Evolutionary conservation across 148 eudicot species (phyloP), one percentile per base, ranked within the genome.

Genomic region (Chenopodium suecicum): DNA sequence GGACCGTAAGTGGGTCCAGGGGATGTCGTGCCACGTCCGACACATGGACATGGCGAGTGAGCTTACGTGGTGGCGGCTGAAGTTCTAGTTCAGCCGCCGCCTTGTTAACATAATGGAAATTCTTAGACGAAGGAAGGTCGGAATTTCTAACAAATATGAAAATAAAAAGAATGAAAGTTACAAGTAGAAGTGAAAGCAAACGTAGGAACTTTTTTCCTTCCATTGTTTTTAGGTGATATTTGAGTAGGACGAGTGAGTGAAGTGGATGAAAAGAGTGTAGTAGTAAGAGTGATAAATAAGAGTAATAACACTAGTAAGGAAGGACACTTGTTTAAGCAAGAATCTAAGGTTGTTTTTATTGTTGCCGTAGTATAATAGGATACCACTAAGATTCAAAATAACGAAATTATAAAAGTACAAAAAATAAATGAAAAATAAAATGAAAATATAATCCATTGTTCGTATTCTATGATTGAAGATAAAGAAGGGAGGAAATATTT

Each of bases 1-100:
- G 77, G 65, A 96, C 74, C 25, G 99, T 96, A 9, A 96, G 89
- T 2, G 99, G 99, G 90, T 96, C 98, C 23, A 92, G 86, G 0
- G 98, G 98, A 87, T 94, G 98, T 70, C 25, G 91, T 34, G 98
- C 91, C 20, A 80, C 73, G 83, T 78, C 90, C 82, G 87, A 19
- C 4, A 48, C 47, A 32, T 79, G 82, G 80, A n/a, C 77, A 48
- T 74, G 84, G 78, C 11, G 80, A 25, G 79, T 54, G 9, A 22
- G 74, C 12, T 32, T 76, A 20, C 73, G 47, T 25, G 66, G 47
- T 5, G 80, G 77, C 29, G 73, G 77, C 2, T 23, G 74, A 58
- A 84, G 86, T 10, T 81, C 64, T 1, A 82, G 81, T 67, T 83
- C 87, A 31, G 79, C 83, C 60, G 72, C 78, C 78, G 68, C 44